Base-by-base conservation (phyloP, 495 filamentous ascomycete species). In the Podospora pseudopauciseta region DNA sequence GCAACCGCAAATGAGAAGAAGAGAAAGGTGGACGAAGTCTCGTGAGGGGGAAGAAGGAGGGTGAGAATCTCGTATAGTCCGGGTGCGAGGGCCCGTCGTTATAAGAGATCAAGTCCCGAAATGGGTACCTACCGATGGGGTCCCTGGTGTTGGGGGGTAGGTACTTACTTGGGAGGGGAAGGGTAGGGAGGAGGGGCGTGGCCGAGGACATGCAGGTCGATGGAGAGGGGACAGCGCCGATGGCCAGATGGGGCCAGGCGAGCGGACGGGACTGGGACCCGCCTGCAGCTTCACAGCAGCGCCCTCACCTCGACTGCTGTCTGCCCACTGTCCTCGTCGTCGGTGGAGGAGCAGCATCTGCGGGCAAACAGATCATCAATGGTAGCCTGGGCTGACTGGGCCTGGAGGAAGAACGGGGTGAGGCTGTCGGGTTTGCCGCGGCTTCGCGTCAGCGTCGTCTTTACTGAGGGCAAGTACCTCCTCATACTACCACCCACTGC, bases 21-120 rank as follows among this genome's bases (percentile, higher is more conserved):
- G 80, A 80, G 81, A 83, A 81, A 64, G 80, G 73, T 73, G 71
- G 77, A 81, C 73, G 76, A 79, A 75, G 75, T 70, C 73, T 81
- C 79, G 81, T 81, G 79, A 81, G 76, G 78, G 76, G 77, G 76
- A 72, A 81, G 74, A 78, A 77, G 78, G 80, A 81, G 80, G 80
- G 81, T 81, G 73, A 81, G 80, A 74, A 79, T 74, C 74, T 80
- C 76, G 77, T 80, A 79, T 77, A 76, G 72, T 72, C 76, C 79
- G 76, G 79, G 73, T 74, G 71, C 75, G 77, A 68, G 63, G 66
- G 68, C 58, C 63, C 55, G 69, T 70, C 77, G 75, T 76, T 80
- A 80, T 81, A 82, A 76, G 69, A 71, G 71, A 67, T 63, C 72
- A 71, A 72, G 69, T 64, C 72, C 70, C 68, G 67, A 68, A 59